Conservation (phyloP, 345 rosid genomes). For the Turritis glabra region DNA sequence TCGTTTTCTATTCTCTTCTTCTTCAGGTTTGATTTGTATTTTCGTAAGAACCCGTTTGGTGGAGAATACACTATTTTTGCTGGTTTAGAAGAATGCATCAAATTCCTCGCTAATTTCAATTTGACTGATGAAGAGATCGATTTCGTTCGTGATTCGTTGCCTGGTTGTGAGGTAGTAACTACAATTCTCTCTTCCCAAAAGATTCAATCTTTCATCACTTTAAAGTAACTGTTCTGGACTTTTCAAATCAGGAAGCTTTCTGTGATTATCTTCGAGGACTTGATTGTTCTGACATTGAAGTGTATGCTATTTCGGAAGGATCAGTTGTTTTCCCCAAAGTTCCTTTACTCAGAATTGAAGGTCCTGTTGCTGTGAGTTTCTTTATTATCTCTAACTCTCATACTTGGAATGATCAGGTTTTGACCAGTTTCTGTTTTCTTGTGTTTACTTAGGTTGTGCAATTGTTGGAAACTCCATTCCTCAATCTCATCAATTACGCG, state of each 20-base stretch:
- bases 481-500: conserved; percentile 84
- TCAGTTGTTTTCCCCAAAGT: conserved; percentile 91
- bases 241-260: conserved; percentile 65
- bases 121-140: conserved; percentile 66
- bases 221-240: not conserved
- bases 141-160: conserved; percentile 61
- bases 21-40: conserved; percentile 85
- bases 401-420: not conserved
- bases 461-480: conserved; percentile 91
- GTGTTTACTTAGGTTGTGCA: conserved; percentile 67
- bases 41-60: conserved; percentile 90
- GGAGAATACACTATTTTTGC: conserved; percentile 93
- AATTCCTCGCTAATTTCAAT: conserved; percentile 81
- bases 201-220: not conserved
- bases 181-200: not conserved
- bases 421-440: not conserved
- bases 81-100: conserved; percentile 89
- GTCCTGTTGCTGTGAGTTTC: conserved; percentile 84
- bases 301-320: conserved; percentile 85
- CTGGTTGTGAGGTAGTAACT: conserved; percentile 68
- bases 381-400: not conserved
- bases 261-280: conserved; percentile 72
- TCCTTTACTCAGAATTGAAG: conserved; percentile 89
- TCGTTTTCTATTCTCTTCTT: conserved; percentile 16
- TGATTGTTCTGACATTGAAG: conserved; percentile 89